Percentiles rank a stretch among this genome's conserved stretches.
These are phyloP conservation scores for Kwoniella bestiolae DNA, from an alignment of 768 basidiomycete species.

Conservation along the genomic window DNA sequence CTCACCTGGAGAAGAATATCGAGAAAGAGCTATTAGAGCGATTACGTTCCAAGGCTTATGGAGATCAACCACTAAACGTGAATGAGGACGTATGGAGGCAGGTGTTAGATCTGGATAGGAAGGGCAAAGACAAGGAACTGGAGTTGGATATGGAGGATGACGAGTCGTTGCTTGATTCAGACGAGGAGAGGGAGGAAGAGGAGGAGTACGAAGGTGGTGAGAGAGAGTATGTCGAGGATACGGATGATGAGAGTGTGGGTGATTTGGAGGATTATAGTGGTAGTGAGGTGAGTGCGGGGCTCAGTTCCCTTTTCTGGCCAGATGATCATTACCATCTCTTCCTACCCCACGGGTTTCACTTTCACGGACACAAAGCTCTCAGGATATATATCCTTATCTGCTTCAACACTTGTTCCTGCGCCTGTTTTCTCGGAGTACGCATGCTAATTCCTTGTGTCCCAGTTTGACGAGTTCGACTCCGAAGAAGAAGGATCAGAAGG, in stretches of 20 bases:
- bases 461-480: slow-evolving; percentile 54
- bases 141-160: slow-evolving; percentile 62
- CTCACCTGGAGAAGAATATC: slow-evolving; percentile 90
- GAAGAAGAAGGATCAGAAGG: slow-evolving; percentile 51
- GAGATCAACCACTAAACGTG: slow-evolving; percentile 95
- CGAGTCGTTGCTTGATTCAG: slow-evolving; percentile 64
- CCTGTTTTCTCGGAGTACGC: background rate
- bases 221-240: slow-evolving; percentile 64
- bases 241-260: slow-evolving; percentile 76
- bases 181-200: slow-evolving; percentile 56
- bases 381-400: too few species aligned
- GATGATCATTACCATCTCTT: too few species aligned
- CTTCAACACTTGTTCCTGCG: too few species aligned
- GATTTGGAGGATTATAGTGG: slow-evolving; percentile 64
- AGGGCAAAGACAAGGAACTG: slow-evolving; percentile 55
- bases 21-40: slow-evolving; percentile 95
- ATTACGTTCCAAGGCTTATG: slow-evolving; percentile 94
- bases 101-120: slow-evolving; percentile 77
- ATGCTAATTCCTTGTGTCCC: background rate
- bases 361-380: too few species aligned
- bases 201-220: slow-evolving; percentile 63
- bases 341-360: too few species aligned
- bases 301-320: too few species aligned
- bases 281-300: slow-evolving; percentile 30
- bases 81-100: slow-evolving; percentile 96